These are phyloP conservation scores for Podospora sp. DNA, from an alignment of 495 filamentous ascomycete species.

Conservation along the genomic window DNA sequence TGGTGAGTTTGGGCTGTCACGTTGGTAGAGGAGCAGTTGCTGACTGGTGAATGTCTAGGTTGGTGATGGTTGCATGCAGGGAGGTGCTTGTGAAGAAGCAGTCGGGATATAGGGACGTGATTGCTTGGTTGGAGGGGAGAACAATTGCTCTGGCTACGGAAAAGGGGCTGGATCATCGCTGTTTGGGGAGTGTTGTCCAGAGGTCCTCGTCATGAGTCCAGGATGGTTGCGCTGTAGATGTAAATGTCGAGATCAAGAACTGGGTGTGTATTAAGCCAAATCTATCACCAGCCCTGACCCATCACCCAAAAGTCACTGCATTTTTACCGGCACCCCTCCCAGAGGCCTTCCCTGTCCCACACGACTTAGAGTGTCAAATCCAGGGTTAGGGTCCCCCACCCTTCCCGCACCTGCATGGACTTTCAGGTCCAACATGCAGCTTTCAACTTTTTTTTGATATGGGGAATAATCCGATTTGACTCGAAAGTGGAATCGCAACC, in stretches of 20 bases:
- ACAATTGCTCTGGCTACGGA: conserved; percentile 31
- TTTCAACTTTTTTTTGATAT: not conserved
- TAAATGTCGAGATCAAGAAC: not conserved
- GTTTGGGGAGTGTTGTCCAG: conserved; percentile 25
- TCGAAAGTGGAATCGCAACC: not conserved
- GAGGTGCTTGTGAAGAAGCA: conserved; percentile 69
- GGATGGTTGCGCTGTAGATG: no score
- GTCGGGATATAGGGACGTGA: conserved; percentile 59
- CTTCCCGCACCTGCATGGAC: not conserved
- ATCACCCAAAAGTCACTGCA: no score
- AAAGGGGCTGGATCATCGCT: conserved; percentile 24
- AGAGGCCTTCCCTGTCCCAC: no score
- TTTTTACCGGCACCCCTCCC: no score
- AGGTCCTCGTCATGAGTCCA: not conserved
- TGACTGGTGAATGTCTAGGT: conserved; percentile 38
- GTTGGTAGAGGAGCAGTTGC: not conserved
- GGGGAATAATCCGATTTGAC: not conserved
- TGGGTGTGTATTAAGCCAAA: no score
- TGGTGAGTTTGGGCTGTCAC: conserved; percentile 54
- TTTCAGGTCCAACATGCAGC: not conserved
- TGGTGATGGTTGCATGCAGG: conserved; percentile 67
- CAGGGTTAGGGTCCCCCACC: conserved; percentile 1
- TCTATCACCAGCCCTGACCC: no score
- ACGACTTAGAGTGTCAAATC: no score
- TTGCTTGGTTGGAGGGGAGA: conserved; percentile 64